These are phyloP conservation scores for Xylariaceae sp. DNA, from an alignment of 2,329 filamentous ascomycete species.

Conservation along the genomic window DNA sequence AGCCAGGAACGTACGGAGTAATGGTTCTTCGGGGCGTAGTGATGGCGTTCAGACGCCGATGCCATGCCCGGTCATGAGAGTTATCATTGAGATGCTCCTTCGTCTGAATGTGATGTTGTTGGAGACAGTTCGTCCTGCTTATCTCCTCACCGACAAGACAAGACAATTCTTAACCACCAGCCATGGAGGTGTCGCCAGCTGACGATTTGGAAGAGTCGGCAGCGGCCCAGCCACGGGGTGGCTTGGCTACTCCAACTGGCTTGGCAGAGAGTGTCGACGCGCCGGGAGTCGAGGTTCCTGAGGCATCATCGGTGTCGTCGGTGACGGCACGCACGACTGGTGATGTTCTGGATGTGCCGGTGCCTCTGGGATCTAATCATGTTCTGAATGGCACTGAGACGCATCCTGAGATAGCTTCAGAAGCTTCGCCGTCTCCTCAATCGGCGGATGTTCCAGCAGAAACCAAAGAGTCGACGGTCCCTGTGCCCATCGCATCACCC, in stretches of 20 bases:
- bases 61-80: too few relatives aligned
- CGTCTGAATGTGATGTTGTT: not conserved
- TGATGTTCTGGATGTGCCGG: conserved; percentile 20
- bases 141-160: not conserved
- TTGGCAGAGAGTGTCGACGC: not conserved
- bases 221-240: not conserved
- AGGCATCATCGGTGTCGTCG: conserved; percentile 10
- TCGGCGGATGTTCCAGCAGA: conserved; percentile 17
- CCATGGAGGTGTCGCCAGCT: conserved; percentile 12
- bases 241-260: conserved; percentile 1
- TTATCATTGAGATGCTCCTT: too few relatives aligned
- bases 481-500: conserved; percentile 17
- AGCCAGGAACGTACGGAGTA: too few relatives aligned
- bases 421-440: conserved; percentile 22
- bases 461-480: conserved; percentile 22
- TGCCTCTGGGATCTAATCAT: conserved; percentile 16
- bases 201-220: not conserved
- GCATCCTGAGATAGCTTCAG: conserved; percentile 22
- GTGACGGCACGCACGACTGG: conserved; percentile 14
- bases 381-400: not conserved
- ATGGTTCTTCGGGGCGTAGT: too few relatives aligned
- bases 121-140: not conserved
- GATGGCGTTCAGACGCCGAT: too few relatives aligned
- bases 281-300: not conserved
- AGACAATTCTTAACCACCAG: not conserved